These are phyloP conservation scores for Aspergillus fumigatus DNA, from an alignment of 2,329 filamentous ascomycete genomes.

Conservation along the genomic window DNA sequence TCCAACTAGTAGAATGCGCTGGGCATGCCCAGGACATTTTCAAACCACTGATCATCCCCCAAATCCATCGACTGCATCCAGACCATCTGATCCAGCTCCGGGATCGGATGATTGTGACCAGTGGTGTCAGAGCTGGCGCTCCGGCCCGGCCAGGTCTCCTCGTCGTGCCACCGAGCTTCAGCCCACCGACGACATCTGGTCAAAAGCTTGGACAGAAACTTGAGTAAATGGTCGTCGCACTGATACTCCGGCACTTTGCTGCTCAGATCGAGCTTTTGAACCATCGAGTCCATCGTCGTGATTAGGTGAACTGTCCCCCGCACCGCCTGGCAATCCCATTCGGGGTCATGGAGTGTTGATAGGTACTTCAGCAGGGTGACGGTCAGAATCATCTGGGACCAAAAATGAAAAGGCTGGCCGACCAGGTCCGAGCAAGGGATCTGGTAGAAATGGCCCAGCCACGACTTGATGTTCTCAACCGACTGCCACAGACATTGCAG, in stretches of 20 bases:
- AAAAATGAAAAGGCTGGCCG: slow-evolving; percentile 34
- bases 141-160: neutral
- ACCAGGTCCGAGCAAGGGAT: slow-evolving; percentile 21
- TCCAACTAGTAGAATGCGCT: slow-evolving; percentile 31
- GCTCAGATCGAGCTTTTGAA: slow-evolving; percentile 22
- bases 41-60: slow-evolving; percentile 23
- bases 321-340: slow-evolving; percentile 36
- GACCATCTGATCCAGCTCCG: slow-evolving; percentile 22
- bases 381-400: slow-evolving; percentile 34
- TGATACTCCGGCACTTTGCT: slow-evolving; percentile 25
- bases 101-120: slow-evolving; percentile 3
- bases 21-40: slow-evolving; percentile 16
- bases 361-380: slow-evolving; percentile 36
- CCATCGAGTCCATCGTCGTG: slow-evolving; percentile 27
- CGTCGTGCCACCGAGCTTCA: slow-evolving; percentile 12
- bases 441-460: slow-evolving; percentile 28
- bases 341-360: slow-evolving; percentile 33
- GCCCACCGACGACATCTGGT: slow-evolving; percentile 18
- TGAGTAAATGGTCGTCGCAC: slow-evolving; percentile 26
- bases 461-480: slow-evolving; percentile 31
- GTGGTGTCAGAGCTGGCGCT: neutral
- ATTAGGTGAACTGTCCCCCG: slow-evolving; percentile 28
- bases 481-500: slow-evolving; percentile 33
- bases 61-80: slow-evolving; percentile 29
- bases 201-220: slow-evolving; percentile 22